Evolutionary conservation across 129 eudicot species (phyloP).

Genomic region (Artemisia annua): DNA sequence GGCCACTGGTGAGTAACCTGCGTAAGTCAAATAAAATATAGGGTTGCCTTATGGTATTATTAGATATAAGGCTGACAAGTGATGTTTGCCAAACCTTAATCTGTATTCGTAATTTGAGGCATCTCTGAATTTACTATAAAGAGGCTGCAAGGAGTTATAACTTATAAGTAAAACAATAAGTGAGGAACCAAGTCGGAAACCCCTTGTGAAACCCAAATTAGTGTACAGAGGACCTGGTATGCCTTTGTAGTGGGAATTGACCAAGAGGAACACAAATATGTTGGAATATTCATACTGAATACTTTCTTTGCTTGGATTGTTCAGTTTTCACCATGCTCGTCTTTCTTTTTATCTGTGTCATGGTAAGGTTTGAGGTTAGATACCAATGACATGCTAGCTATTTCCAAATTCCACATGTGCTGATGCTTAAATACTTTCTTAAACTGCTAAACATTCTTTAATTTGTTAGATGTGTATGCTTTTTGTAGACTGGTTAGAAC

Average conservation of each 20-base stretch:
- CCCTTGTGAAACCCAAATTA: neutral
- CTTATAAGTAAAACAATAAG: neutral
- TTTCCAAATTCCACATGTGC: neutral
- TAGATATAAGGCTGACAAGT: conserved; percentile 6
- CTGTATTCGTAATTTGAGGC: neutral
- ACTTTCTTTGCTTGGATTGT: too few species aligned
- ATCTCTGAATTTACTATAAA: neutral
- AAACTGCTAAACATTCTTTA: neutral
- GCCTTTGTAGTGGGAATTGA: too few species aligned
- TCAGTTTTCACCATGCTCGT: too few species aligned
- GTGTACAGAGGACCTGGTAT: too few species aligned
- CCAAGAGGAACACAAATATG: too few species aligned
- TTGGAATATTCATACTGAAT: too few species aligned
- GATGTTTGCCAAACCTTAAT: conserved; percentile 3
- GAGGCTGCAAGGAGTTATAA: neutral
- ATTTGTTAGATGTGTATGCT: neutral
- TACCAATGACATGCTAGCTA: neutral
- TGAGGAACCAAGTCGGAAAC: neutral
- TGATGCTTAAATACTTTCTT: neutral
- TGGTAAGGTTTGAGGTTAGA: too few species aligned
- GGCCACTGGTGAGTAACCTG: neutral
- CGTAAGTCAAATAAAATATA: neutral
- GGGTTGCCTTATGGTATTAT: neutral
- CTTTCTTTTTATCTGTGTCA: too few species aligned
- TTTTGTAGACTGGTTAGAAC: neutral